These are phyloP conservation scores for Onygenales sp. DNA, from an alignment of 2,329 filamentous ascomycete genomes.

Conservation along the genomic window DNA sequence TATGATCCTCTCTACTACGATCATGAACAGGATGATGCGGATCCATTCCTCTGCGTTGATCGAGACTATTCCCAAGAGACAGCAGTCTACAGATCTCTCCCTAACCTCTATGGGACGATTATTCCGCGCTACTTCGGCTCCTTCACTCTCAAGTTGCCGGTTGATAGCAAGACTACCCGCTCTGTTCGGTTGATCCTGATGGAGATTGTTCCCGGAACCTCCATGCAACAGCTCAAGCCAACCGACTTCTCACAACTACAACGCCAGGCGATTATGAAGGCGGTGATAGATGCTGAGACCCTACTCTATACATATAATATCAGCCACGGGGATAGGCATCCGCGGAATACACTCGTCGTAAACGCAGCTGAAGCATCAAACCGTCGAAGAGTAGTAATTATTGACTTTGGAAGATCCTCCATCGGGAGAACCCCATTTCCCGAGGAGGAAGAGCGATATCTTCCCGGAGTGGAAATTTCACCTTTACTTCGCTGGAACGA, in stretches of 20 bases:
- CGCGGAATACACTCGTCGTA: slow-evolving; percentile 8
- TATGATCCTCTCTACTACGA: slow-evolving; percentile 6
- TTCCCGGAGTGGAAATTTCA: slow-evolving; percentile 3
- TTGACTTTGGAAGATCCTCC: slow-evolving; percentile 5
- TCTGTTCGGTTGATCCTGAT: slow-evolving; percentile 11
- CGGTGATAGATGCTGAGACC: slow-evolving; percentile 8
- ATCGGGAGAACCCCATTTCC: not conserved
- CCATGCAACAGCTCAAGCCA: slow-evolving; percentile 6
- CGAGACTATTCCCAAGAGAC: slow-evolving; percentile 3
- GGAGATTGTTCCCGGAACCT: slow-evolving; percentile 4
- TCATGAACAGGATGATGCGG: slow-evolving; percentile 4
- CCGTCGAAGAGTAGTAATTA: not conserved
- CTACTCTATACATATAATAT: slow-evolving; percentile 8
- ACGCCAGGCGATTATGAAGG: slow-evolving; percentile 9
- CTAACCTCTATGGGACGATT: slow-evolving; percentile 1
- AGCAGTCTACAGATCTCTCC: slow-evolving; percentile 1
- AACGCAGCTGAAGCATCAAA: not conserved
- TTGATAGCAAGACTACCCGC: not conserved
- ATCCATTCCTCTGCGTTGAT: slow-evolving; percentile 4
- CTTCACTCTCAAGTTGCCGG: slow-evolving; percentile 3
- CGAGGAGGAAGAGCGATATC: not conserved
- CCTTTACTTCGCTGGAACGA: slow-evolving; percentile 7
- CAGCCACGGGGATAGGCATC: slow-evolving; percentile 8
- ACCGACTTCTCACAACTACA: slow-evolving; percentile 4
- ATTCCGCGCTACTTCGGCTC: slow-evolving; percentile 7